Conservation (phyloP, 495 filamentous ascomycete species). For the Tuber indicum region DNA sequence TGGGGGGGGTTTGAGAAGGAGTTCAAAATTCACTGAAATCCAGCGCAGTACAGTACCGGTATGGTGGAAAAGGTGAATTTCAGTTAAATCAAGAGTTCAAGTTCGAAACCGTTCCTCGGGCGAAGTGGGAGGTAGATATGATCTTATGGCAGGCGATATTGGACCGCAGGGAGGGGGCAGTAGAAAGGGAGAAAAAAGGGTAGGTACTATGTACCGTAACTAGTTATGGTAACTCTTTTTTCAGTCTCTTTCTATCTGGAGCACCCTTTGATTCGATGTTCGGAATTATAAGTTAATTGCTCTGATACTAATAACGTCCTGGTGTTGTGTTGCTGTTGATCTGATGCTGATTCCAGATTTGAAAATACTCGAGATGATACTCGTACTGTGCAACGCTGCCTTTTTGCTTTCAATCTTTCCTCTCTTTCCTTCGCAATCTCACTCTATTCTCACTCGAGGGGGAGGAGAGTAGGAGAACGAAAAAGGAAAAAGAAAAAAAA, state of each 20-base stretch:
- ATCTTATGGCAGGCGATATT: not conserved
- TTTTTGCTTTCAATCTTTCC: not conserved
- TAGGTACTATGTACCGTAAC: not conserved
- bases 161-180: not conserved
- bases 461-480: slow-evolving; percentile 22
- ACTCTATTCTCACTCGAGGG: not conserved
- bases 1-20: slow-evolving; percentile 21
- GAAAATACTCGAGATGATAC: no score
- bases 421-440: not conserved
- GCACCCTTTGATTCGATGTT: not conserved
- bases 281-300: not conserved
- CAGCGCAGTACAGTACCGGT: not conserved
- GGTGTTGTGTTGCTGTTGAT: not conserved
- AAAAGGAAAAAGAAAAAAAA: slow-evolving; percentile 25
- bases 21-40: slow-evolving; percentile 2
- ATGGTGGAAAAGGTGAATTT: not conserved
- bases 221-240: not conserved
- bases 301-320: not conserved
- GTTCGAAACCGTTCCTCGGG: not conserved
- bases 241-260: not conserved
- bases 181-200: not conserved
- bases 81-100: not conserved
- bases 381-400: no score
- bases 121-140: not conserved
- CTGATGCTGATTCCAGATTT: not conserved